Evolutionary conservation across 345 rosid species (phyloP).

Genomic region (Lepidium africanum): DNA sequence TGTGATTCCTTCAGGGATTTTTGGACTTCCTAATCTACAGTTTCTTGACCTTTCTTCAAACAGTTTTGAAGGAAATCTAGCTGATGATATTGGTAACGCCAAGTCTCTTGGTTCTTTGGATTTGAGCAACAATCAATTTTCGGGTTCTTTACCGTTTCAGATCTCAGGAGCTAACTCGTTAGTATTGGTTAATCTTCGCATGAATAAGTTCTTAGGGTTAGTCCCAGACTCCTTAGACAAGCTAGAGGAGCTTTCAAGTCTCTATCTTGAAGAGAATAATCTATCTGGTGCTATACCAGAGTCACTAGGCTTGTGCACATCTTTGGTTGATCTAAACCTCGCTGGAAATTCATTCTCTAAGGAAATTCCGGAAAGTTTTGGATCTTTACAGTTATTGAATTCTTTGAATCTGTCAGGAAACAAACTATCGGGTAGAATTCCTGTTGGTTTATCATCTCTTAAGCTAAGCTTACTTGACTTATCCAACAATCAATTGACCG

Average conservation of each 20-base stretch:
- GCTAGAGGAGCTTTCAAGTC: slow-evolving; percentile 44
- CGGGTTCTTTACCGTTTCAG: slow-evolving; percentile 48
- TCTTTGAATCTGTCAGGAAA: slow-evolving; percentile 67
- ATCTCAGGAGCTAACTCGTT: slow-evolving; percentile 53
- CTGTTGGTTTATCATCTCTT: slow-evolving; percentile 36
- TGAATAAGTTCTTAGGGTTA: slow-evolving; percentile 47
- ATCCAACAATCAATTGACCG: slow-evolving; percentile 56
- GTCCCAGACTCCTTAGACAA: slow-evolving; percentile 47
- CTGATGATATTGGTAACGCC: slow-evolving; percentile 45
- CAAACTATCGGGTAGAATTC: slow-evolving; percentile 66
- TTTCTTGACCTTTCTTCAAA: slow-evolving; percentile 58
- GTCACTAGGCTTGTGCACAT: slow-evolving; percentile 48
- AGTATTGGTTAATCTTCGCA: slow-evolving; percentile 39
- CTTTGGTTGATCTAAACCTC: slow-evolving; percentile 45
- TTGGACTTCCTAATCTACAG: slow-evolving; percentile 62
- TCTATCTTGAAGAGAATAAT: slow-evolving; percentile 40
- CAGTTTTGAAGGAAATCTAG: slow-evolving; percentile 49
- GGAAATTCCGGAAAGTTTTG: slow-evolving; percentile 49
- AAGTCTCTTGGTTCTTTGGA: slow-evolving; percentile 49
- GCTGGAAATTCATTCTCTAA: slow-evolving; percentile 58
- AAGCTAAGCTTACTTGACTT: slow-evolving; percentile 72
- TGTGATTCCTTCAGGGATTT: slow-evolving; percentile 50
- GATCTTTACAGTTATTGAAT: slow-evolving; percentile 40
- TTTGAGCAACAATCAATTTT: slow-evolving; percentile 46
- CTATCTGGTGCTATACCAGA: slow-evolving; percentile 56